Evolutionary conservation across 345 rosid species (phyloP).

Genomic region (Citrus australasica): DNA sequence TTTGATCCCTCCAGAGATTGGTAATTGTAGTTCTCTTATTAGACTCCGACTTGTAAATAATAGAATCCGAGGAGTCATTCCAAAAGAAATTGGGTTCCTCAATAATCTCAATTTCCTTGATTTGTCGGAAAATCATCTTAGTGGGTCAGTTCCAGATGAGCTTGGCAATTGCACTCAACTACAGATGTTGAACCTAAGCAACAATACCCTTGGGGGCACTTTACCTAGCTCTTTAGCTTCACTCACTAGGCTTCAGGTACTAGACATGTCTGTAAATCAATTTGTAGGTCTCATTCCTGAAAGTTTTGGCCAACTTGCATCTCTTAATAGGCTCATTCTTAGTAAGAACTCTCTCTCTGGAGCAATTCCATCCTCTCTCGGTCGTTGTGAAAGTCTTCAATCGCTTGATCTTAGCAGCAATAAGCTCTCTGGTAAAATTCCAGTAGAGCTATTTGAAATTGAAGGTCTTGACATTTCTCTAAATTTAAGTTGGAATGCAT

Average conservation of each 20-base stretch:
- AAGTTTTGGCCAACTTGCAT: constrained; percentile 53
- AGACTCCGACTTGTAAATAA: constrained; percentile 62
- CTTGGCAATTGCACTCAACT: constrained; percentile 69
- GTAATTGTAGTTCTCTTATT: constrained; percentile 56
- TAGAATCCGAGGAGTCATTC: constrained; percentile 58
- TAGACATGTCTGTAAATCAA: constrained; percentile 59
- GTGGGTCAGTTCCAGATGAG: constrained; percentile 61
- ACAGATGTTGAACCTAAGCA: constrained; percentile 74
- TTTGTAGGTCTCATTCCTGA: constrained; percentile 47
- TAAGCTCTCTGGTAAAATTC: constrained; percentile 48
- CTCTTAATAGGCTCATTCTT: constrained; percentile 52
- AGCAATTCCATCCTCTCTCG: constrained; percentile 51
- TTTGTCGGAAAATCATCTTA: constrained; percentile 60
- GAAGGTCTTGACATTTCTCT: constrained; percentile 64
- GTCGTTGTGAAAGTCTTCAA: constrained; percentile 56
- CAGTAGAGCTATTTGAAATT: constrained; percentile 51
- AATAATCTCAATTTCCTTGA: constrained; percentile 64
- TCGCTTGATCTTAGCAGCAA: constrained; percentile 75
- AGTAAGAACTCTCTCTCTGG: constrained; percentile 49
- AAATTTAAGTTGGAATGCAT: constrained; percentile 69
- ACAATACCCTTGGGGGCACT: constrained; percentile 66
- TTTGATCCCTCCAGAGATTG: constrained; percentile 61
- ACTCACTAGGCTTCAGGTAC: constrained; percentile 53
- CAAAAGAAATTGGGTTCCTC: constrained; percentile 60
- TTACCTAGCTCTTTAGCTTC: constrained; percentile 66